Conservation (phyloP, 2,329 filamentous ascomycete species). For the Zymoseptoria ardabiliae region DNA sequence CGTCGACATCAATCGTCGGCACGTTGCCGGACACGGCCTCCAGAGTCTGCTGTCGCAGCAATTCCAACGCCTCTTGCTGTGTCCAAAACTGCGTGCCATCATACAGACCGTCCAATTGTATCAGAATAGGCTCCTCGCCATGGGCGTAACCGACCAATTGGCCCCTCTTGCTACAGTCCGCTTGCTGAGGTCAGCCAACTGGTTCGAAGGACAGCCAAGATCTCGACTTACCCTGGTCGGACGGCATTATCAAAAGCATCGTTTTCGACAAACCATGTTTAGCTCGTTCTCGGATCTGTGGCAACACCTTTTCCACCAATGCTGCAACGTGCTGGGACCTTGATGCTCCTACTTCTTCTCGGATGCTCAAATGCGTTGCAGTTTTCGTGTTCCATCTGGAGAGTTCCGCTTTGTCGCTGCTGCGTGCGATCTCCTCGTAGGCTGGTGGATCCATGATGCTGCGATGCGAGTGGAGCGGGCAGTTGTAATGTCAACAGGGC, state of each 20-base stretch:
- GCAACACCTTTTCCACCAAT: constrained; percentile 20
- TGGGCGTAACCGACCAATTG: constrained; percentile 21
- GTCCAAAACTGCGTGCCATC: constrained; percentile 28
- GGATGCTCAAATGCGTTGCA: constrained; percentile 21
- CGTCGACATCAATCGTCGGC: background rate
- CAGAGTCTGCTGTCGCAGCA: constrained; percentile 20
- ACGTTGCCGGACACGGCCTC: constrained; percentile 13
- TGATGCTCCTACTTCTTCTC: constrained; percentile 25
- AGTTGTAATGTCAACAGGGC: background rate
- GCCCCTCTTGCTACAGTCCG: constrained; percentile 16
- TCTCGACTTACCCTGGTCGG: constrained; percentile 24
- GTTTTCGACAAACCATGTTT: constrained; percentile 23
- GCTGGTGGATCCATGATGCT: constrained; percentile 23
- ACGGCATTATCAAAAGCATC: constrained; percentile 26
- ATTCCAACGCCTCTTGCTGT: constrained; percentile 23
- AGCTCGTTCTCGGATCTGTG: constrained; percentile 21
- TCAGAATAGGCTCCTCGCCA: constrained; percentile 20
- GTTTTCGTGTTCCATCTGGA: constrained; percentile 12
- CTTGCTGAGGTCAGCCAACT: background rate
- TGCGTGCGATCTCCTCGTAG: constrained; percentile 22
- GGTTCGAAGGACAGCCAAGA: background rate
- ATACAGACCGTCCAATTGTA: constrained; percentile 24
- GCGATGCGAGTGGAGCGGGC: background rate
- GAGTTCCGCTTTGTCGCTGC: constrained; percentile 1
- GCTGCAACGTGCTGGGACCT: constrained; percentile 27